A percentile compares a stretch with the other conserved stretches of the same genome.
Conservation (phyloP, 345 rosid species). For the Syzygium jambos region DNA sequence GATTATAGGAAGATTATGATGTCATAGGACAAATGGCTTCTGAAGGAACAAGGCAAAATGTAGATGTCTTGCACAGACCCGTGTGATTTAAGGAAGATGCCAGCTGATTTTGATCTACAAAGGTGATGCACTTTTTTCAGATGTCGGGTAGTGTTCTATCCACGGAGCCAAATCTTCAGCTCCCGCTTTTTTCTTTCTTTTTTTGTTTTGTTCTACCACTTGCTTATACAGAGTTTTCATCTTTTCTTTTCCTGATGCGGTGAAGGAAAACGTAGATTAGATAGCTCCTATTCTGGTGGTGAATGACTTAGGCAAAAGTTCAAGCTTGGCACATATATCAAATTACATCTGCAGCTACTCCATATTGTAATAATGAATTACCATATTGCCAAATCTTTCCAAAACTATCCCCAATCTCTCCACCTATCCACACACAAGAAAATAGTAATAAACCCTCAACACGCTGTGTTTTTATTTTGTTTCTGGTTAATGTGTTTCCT, state of each 20-base stretch:
- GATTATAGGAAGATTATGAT: not conserved
- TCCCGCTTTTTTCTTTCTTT: too few relatives aligned
- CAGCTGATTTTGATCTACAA: not conserved
- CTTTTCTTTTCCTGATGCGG: not conserved
- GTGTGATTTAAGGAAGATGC: not conserved
- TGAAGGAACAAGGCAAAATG: not conserved
- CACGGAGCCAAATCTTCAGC: too few relatives aligned
- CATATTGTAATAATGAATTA: too few relatives aligned
- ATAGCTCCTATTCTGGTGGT: not conserved
- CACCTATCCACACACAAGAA: too few relatives aligned
- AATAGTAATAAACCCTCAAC: too few relatives aligned
- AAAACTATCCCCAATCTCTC: too few relatives aligned
- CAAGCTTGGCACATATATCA: not conserved
- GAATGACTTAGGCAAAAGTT: not conserved
- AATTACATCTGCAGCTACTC: too few relatives aligned
- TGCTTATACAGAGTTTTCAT: not conserved
- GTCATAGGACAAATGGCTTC: not conserved
- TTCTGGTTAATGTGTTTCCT: too few relatives aligned
- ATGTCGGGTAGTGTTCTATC: too few relatives aligned
- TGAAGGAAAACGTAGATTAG: not conserved
- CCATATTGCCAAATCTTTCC: too few relatives aligned
- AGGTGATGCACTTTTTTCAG: not conserved
- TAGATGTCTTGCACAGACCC: not conserved
- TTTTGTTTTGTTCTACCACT: too few relatives aligned
- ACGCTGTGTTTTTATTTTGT: too few relatives aligned